Percentiles rank a stretch among this genome's conserved stretches.
phyloP scores from a whole-genome alignment of 176 grass and related monocot genomes.

The Aegilops speltoides region DNA sequence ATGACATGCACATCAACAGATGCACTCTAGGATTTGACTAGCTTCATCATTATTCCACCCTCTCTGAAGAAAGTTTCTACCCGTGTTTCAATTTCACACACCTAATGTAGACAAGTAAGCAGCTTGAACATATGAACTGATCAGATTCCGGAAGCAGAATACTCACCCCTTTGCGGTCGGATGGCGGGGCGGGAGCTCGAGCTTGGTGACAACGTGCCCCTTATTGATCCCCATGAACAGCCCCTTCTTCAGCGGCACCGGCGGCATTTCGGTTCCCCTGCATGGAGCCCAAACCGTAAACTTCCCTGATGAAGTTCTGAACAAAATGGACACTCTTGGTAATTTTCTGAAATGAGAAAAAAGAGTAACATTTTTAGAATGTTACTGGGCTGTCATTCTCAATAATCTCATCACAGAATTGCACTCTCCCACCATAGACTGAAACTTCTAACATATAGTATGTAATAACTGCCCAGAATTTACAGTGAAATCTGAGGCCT shows the following conservation, averaged over 20 bases:
- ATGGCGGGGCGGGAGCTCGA: neutral
- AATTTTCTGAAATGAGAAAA: conserved; percentile 38
- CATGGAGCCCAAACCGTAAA: neutral
- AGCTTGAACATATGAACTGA: neutral
- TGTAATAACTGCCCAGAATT: neutral
- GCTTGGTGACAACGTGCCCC: too few relatives aligned
- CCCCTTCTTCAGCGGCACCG: too few relatives aligned
- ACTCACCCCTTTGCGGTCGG: neutral
- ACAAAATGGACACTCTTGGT: conserved; percentile 24
- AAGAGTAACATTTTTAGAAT: neutral
- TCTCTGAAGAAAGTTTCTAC: neutral
- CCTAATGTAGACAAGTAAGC: neutral
- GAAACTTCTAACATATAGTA: neutral
- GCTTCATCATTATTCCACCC: neutral
- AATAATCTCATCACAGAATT: neutral
- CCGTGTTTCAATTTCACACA: neutral
- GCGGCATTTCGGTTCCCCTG: too few relatives aligned
- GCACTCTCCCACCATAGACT: neutral
- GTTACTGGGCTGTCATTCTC: neutral
- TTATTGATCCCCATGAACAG: too few relatives aligned
- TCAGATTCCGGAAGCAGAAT: neutral
- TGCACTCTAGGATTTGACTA: too few relatives aligned
- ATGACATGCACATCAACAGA: too few relatives aligned
- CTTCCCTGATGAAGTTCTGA: conserved; percentile 28
- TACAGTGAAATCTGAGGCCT: neutral